Evolutionary conservation across 169 alveolate genomes (phyloP), one percentile per base, ranked within the genome.

Genomic region (Cryptosporidium sp.): DNA sequence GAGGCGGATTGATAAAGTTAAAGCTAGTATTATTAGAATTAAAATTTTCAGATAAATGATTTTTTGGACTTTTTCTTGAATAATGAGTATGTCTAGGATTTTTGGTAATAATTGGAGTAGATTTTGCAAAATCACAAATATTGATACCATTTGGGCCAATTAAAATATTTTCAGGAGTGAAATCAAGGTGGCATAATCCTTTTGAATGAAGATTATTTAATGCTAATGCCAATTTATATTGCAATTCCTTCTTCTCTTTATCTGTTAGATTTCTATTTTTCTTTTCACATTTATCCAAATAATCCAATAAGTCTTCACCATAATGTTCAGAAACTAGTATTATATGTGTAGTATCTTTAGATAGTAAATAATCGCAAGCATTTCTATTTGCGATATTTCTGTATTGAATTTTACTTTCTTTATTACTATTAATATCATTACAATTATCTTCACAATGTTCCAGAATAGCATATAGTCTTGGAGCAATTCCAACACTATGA

Each of bases 151-250:
- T 86, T 7, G 92, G 92, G 3, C 94, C 91, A 21, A 94, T 91
- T 42, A 94, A 92, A 33, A 94, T 93, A 86, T 94, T 94, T 67
- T 94, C 96, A 9, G 96, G 96, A 14, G 96, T 94, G 35, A 94
- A 60, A 70, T 94, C 96, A 14, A 94, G 92, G 70, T 94, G 96
- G n/a, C 95, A 86, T 7, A 94, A 42, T 14, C 96, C 96, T n/a
- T 93, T 94, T 37, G 91, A 70, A 62, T 94, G 96, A 45, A 94
- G 84, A 9, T 93, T 48, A 56, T 85, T 86, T 48, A 94, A 84
- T 23, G 91, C 85, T 75, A 85, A 69, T 48, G 70, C 91, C 39
- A 93, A 75, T 16, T 92, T 89, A 45, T 92, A 91, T 44, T 92
- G 93, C 16, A 94, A 87, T 45, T 85, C 91, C 53, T 93, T 92